A percentile compares a stretch with the other conserved stretches of the same genome.
phyloP scores from a whole-genome alignment of 2,329 filamentous ascomycete genomes.

The Helotiales sp. region DNA sequence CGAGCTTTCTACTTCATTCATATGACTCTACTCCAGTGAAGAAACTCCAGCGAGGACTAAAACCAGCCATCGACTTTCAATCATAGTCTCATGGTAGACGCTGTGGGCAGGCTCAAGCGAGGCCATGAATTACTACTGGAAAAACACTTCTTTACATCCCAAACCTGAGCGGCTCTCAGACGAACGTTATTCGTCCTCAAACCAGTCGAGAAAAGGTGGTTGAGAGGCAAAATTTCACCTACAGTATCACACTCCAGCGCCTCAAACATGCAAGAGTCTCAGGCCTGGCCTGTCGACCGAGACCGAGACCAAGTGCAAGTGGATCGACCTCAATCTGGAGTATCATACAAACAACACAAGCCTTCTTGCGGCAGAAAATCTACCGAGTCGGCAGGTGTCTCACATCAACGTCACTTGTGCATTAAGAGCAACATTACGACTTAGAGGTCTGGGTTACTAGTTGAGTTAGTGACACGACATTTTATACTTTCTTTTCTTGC shows the following conservation, averaged over 20 bases:
- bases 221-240: background rate
- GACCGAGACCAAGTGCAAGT: no score
- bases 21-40: no score
- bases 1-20: background rate
- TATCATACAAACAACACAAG: background rate
- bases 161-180: no score
- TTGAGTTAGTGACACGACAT: background rate
- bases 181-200: no score
- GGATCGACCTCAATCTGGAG: background rate
- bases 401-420: no score
- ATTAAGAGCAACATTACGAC: background rate
- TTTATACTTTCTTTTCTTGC: background rate
- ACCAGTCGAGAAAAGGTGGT: background rate
- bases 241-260: background rate
- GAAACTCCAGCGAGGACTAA: no score
- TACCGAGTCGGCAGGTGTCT: no score
- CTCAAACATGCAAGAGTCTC: background rate
- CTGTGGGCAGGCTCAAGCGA: background rate
- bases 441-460: background rate
- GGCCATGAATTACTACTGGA: no score
- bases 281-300: background rate
- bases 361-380: no score
- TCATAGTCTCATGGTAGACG: no score
- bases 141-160: no score
- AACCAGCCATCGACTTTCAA: no score